These are phyloP conservation scores for Pinus albicaulis DNA, from an alignment of 75 land plant genomes.

Conservation along the genomic window DNA sequence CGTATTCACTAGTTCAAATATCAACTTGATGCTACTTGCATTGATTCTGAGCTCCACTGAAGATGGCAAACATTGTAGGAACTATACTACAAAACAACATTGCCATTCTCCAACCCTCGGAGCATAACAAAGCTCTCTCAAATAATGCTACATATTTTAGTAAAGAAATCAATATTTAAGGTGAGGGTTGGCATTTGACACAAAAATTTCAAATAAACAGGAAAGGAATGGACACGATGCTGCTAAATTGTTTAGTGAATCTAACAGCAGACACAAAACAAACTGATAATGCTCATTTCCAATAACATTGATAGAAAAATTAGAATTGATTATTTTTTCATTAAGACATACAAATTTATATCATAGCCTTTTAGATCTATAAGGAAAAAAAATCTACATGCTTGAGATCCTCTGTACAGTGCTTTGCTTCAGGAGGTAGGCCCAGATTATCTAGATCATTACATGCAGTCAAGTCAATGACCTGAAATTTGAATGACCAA, in stretches of 20 bases:
- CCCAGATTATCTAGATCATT: slow-evolving; percentile 43
- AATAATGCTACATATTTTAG: too few species aligned
- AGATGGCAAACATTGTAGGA: too few species aligned
- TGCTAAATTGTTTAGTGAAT: neutral
- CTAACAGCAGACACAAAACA: neutral
- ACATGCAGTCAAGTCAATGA: slow-evolving; percentile 48
- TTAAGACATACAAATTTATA: neutral
- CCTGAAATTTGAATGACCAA: slow-evolving; percentile 43
- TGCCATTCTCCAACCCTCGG: too few species aligned
- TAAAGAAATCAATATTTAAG: too few species aligned
- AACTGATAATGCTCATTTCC: neutral
- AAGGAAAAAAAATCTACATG: neutral
- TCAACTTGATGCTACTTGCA: too few species aligned
- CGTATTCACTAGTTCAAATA: too few species aligned
- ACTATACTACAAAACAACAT: too few species aligned
- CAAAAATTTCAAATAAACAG: too few species aligned
- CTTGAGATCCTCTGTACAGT: neutral
- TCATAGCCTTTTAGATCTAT: neutral
- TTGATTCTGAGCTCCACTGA: too few species aligned
- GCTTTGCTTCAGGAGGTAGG: slow-evolving; percentile 50
- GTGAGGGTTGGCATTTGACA: too few species aligned
- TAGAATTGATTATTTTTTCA: too few species aligned
- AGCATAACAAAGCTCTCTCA: too few species aligned
- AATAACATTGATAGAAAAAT: neutral
- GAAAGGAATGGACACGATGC: neutral